phyloP scores from a whole-genome alignment of 345 rosid genomes.

The Pugionium cornutum region DNA sequence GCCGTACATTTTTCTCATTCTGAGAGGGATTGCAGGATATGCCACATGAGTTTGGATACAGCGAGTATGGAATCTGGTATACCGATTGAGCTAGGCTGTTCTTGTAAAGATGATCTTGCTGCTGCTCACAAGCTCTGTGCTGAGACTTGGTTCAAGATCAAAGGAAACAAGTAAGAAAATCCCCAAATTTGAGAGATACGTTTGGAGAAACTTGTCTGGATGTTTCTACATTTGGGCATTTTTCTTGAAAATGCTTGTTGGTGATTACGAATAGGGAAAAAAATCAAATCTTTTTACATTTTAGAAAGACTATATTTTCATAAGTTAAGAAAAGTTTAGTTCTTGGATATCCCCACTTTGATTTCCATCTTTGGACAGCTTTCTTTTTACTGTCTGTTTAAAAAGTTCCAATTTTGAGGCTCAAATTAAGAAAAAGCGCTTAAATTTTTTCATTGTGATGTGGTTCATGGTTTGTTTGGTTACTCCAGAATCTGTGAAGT shows the following conservation, averaged over 20 bases:
- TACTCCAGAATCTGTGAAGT: conserved; percentile 83
- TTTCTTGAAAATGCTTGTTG: too few relatives aligned
- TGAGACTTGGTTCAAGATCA: conserved; percentile 89
- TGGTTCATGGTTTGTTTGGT: conserved; percentile 12
- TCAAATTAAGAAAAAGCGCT: too few relatives aligned
- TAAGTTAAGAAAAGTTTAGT: too few relatives aligned
- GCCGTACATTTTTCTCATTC: conserved; percentile 46
- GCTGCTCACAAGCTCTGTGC: conserved; percentile 89
- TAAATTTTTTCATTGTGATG: background rate
- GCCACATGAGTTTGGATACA: conserved; percentile 70
- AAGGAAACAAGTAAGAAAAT: conserved; percentile 70
- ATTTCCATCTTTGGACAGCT: too few relatives aligned
- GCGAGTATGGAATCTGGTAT: conserved; percentile 60
- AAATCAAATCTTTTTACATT: too few relatives aligned
- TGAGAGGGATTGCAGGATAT: conserved; percentile 80
- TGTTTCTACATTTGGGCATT: background rate
- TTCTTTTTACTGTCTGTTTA: background rate
- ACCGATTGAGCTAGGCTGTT: conserved; percentile 78
- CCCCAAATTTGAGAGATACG: too few relatives aligned
- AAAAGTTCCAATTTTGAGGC: background rate
- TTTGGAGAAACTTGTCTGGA: background rate
- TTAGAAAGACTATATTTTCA: too few relatives aligned
- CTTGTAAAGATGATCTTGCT: conserved; percentile 86
- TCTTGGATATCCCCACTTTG: too few relatives aligned
- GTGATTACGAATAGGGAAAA: too few relatives aligned